These are phyloP conservation scores for Skeletonema menzelii DNA, from an alignment of 108 stramenopile species.

Conservation along the genomic window DNA sequence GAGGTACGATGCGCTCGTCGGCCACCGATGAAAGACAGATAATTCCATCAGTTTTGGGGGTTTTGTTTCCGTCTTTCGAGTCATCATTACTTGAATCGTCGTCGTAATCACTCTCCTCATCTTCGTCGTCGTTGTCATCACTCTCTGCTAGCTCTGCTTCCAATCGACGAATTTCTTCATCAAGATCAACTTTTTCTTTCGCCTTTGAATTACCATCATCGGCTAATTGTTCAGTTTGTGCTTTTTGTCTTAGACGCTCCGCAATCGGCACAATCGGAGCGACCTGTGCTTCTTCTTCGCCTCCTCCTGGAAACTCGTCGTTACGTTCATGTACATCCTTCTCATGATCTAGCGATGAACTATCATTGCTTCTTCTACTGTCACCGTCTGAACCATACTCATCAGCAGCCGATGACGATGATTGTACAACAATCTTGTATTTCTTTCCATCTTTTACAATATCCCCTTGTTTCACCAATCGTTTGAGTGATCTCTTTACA, in stretches of 20 bases:
- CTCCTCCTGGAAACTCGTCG: neutral
- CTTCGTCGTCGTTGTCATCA: constrained; percentile 11
- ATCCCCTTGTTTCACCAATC: constrained; percentile 35
- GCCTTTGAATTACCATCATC: neutral
- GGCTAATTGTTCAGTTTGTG: constrained; percentile 5
- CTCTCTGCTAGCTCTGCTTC: constrained; percentile 72
- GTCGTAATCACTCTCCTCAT: constrained; percentile 22
- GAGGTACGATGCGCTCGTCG: constrained; percentile 64
- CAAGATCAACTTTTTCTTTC: constrained; percentile 52
- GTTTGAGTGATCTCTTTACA: constrained; percentile 46
- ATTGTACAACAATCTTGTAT: neutral
- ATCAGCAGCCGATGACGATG: neutral
- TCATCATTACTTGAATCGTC: constrained; percentile 39
- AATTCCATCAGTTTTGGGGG: constrained; percentile 15
- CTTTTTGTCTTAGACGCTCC: constrained; percentile 39
- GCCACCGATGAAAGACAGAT: constrained; percentile 66
- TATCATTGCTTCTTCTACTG: neutral
- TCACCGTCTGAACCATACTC: neutral
- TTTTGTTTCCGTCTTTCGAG: constrained; percentile 10
- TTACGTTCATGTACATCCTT: neutral
- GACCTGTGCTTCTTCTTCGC: constrained; percentile 4
- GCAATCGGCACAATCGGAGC: constrained; percentile 54
- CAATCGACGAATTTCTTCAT: constrained; percentile 76
- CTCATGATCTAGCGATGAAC: neutral
- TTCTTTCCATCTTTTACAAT: constrained; percentile 52